phyloP scores from a whole-genome alignment of 1,139 yeast species.

The Taphrina wiesneri region DNA sequence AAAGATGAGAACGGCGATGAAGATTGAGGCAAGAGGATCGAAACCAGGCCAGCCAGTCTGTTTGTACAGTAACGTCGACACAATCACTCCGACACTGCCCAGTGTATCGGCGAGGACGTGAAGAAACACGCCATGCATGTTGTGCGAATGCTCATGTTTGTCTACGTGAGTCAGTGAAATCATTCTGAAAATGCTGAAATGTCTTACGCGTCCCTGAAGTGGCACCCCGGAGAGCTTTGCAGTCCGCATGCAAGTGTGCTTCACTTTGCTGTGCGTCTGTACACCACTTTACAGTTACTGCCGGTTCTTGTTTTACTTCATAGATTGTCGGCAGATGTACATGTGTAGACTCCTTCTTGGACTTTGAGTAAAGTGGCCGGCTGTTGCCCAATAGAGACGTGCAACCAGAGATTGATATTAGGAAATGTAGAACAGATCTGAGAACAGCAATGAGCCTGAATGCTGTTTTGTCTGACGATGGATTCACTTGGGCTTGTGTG shows the following conservation, averaged over 20 bases:
- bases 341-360: not conserved
- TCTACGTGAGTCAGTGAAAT: not conserved
- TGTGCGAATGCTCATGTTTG: constrained; percentile 58
- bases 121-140: constrained; percentile 89
- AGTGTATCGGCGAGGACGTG: constrained; percentile 93
- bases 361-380: not conserved
- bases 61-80: constrained; percentile 64
- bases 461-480: not conserved
- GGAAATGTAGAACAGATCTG: not conserved
- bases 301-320: not conserved
- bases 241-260: constrained; percentile 35
- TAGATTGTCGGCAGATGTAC: not conserved
- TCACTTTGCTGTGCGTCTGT: constrained; percentile 37
- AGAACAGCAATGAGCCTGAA: not conserved
- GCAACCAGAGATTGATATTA: not conserved
- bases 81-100: constrained; percentile 93
- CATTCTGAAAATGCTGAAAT: not conserved
- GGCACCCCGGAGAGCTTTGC: not conserved
- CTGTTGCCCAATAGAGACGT: not conserved
- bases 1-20: constrained; percentile 79
- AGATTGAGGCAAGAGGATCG: constrained; percentile 88
- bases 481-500: not conserved
- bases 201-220: not conserved
- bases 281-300: not conserved
- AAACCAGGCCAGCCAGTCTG: constrained; percentile 59